These are phyloP conservation scores for Phlebiopsis flavidoalba DNA, from an alignment of 768 basidiomycete genomes.

Conservation along the genomic window DNA sequence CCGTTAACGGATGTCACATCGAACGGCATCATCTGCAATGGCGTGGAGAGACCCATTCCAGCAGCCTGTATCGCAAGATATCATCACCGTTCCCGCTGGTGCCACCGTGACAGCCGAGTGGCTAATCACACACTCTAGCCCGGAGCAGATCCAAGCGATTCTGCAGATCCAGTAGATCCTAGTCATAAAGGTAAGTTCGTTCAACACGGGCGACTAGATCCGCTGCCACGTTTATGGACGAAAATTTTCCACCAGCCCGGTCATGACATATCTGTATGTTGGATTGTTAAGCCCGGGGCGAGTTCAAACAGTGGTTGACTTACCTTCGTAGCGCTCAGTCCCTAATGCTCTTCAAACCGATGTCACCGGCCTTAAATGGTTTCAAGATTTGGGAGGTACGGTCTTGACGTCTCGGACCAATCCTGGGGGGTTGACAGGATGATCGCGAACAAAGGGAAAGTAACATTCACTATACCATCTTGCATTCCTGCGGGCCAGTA, in stretches of 20 bases:
- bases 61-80: slow-evolving; percentile 9
- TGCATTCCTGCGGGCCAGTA: slow-evolving; percentile 46
- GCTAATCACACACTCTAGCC: slow-evolving; percentile 9
- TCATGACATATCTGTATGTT: slow-evolving; percentile 46
- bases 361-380: slow-evolving; percentile 48
- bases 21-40: slow-evolving; percentile 54
- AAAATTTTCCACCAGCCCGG: slow-evolving; percentile 21
- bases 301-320: not conserved
- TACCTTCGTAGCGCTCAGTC: slow-evolving; percentile 34
- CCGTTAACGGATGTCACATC: slow-evolving; percentile 53
- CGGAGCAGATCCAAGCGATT: slow-evolving; percentile 29
- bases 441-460: slow-evolving; percentile 45
- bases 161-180: slow-evolving; percentile 43
- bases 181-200: slow-evolving; percentile 43
- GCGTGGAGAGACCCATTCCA: slow-evolving; percentile 26
- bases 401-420: slow-evolving; percentile 24
- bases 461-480: slow-evolving; percentile 40
- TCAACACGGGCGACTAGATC: not conserved
- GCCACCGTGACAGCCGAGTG: slow-evolving; percentile 43
- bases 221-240: not conserved
- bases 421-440: slow-evolving; percentile 45
- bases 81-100: slow-evolving; percentile 40
- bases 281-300: not conserved
- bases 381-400: slow-evolving; percentile 49
- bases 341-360: slow-evolving; percentile 37